Conservation (phyloP, 1,284 basidiomycete species). For the Puccinia coronata region DNA sequence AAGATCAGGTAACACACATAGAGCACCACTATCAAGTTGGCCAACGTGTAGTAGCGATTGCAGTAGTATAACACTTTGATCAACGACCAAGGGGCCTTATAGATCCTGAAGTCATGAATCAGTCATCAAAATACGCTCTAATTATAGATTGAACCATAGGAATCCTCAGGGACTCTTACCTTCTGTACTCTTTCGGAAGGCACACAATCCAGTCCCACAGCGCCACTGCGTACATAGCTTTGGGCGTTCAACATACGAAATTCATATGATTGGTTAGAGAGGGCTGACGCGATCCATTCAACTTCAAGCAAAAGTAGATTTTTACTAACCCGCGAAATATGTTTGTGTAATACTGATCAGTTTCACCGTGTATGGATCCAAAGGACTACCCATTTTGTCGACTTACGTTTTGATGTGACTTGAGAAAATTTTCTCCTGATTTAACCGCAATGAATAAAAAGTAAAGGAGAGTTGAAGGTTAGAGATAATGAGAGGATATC, state of each 20-base stretch:
- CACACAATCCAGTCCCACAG: constrained; percentile 48
- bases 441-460: not conserved
- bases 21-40: constrained; percentile 45
- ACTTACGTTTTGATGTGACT: not conserved
- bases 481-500: constrained; percentile 3
- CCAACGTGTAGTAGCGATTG: constrained; percentile 48
- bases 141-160: not conserved
- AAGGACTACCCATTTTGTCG: constrained; percentile 27
- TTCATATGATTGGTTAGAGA: not conserved
- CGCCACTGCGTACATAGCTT: constrained; percentile 48
- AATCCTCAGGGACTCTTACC: constrained; percentile 6
- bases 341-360: constrained; percentile 47
- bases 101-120: constrained; percentile 25
- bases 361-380: constrained; percentile 35
- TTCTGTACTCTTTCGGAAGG: constrained; percentile 46
- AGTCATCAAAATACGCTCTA: not conserved
- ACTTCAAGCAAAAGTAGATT: not conserved
- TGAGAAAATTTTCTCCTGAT: not conserved
- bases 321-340: constrained; percentile 41
- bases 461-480: not conserved
- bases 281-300: not conserved
- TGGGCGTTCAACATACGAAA: not conserved
- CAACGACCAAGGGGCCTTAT: constrained; percentile 43
- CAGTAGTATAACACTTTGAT: constrained; percentile 46
- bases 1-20: constrained; percentile 17